Evolutionary conservation across 2,329 filamentous ascomycete genomes (phyloP).

Genomic region (Knufia fluminis): DNA sequence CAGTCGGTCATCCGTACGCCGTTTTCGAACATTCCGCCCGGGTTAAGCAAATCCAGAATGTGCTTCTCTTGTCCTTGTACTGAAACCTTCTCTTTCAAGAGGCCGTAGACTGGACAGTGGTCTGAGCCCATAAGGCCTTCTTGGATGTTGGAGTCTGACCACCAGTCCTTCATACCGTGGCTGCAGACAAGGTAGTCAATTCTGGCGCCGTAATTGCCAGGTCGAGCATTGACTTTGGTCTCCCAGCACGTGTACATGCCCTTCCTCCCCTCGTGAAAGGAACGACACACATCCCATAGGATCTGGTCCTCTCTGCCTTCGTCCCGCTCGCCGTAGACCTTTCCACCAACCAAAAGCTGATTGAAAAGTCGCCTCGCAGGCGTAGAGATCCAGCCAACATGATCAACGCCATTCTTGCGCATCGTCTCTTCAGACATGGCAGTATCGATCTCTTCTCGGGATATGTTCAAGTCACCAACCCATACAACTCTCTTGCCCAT

Average conservation of each 20-base stretch:
- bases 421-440: slow-evolving; percentile 65
- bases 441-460: slow-evolving; percentile 59
- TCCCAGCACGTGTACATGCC: slow-evolving; percentile 99
- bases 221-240: slow-evolving; percentile 87
- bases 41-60: slow-evolving; percentile 69
- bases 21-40: slow-evolving; percentile 57
- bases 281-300: slow-evolving; percentile 74
- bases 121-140: slow-evolving; percentile 90
- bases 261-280: slow-evolving; percentile 65
- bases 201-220: slow-evolving; percentile 81
- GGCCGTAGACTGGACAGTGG: slow-evolving; percentile 85
- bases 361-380: slow-evolving; percentile 74
- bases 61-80: slow-evolving; percentile 42
- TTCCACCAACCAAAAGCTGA: slow-evolving; percentile 67
- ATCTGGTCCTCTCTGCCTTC: slow-evolving; percentile 60
- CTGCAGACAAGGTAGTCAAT: slow-evolving; percentile 92
- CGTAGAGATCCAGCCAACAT: slow-evolving; percentile 62
- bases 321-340: slow-evolving; percentile 57
- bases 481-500: slow-evolving; percentile 79
- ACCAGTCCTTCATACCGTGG: slow-evolving; percentile 68
- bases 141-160: slow-evolving; percentile 74
- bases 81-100: slow-evolving; percentile 55
- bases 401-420: slow-evolving; percentile 57
- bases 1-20: slow-evolving; percentile 60
- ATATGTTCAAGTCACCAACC: slow-evolving; percentile 82